Conservation (phyloP, 1,284 basidiomycete species). For the Anthracocystis panici-leucophaei region DNA sequence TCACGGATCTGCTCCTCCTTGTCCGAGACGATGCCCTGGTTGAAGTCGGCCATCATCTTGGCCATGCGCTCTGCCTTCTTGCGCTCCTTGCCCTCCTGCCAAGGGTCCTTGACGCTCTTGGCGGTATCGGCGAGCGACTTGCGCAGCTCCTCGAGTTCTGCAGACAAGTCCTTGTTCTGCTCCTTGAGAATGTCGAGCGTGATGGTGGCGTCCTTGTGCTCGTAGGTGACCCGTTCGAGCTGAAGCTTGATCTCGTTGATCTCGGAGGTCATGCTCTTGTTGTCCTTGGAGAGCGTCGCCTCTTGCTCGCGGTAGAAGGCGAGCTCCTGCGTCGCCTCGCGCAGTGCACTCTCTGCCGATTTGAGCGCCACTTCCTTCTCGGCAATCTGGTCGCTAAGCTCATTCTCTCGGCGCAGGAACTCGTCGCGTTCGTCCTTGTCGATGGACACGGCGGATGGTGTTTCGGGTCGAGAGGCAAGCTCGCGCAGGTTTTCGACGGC, state of each 20-base stretch:
- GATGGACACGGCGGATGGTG: conserved; percentile 82
- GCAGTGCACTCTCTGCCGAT: conserved; percentile 62
- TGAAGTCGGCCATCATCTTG: conserved; percentile 99
- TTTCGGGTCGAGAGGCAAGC: conserved; percentile 72
- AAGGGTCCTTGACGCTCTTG: conserved; percentile 70
- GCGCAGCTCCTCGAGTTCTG: conserved; percentile 86
- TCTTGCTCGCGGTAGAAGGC: conserved; percentile 88
- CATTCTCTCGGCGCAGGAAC: conserved; percentile 95
- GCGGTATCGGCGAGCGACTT: conserved; percentile 55
- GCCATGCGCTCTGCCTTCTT: conserved; percentile 99
- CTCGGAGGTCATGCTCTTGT: conserved; percentile 71
- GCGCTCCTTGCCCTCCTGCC: conserved; percentile 95
- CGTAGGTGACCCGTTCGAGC: conserved; percentile 91
- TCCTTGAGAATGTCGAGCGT: conserved; percentile 97
- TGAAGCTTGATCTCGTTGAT: conserved; percentile 91
- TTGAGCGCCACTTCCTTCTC: conserved; percentile 75
- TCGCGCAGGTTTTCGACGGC: conserved; percentile 79
- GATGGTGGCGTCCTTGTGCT: conserved; percentile 93
- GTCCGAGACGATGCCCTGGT: conserved; percentile 83
- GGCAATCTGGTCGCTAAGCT: conserved; percentile 90
- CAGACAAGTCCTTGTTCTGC: conserved; percentile 87
- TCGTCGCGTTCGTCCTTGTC: conserved; percentile 98
- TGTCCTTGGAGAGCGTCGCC: conserved; percentile 54
- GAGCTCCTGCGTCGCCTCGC: conserved; percentile 79
- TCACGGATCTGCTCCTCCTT: conserved; percentile 91